These are phyloP conservation scores for Calonectria fujianensis DNA, from an alignment of 2,329 filamentous ascomycete species.

Conservation along the genomic window DNA sequence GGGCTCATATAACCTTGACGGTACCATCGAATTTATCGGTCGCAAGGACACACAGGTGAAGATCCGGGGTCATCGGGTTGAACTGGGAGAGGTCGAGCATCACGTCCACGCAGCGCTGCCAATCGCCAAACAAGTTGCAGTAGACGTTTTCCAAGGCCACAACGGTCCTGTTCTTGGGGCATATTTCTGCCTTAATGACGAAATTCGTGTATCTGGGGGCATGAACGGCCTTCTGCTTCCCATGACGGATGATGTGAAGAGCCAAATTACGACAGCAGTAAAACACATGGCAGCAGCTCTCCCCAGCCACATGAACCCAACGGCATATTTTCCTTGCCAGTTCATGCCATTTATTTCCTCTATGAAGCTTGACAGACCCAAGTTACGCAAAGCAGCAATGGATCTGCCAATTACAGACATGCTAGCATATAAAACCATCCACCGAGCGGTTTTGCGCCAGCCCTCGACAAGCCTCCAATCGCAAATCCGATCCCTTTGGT, in stretches of 20 bases:
- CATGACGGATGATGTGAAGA: not conserved
- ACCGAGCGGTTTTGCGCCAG: not conserved
- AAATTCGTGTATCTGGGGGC: not conserved
- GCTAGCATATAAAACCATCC: not conserved
- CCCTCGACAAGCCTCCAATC: not conserved
- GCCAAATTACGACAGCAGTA: not conserved
- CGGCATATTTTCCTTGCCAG: not conserved
- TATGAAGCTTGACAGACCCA: not conserved
- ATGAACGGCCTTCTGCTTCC: not conserved
- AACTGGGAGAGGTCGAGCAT: constrained; percentile 63
- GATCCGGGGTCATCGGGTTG: constrained; percentile 70
- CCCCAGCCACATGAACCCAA: not conserved
- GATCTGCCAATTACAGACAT: not conserved
- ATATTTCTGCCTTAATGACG: not conserved
- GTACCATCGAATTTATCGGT: constrained; percentile 65
- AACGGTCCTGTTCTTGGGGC: not conserved
- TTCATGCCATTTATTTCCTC: not conserved
- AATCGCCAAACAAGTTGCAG: not conserved
- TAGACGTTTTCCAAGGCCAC: not conserved
- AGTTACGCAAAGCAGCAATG: not conserved
- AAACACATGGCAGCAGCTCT: not conserved
- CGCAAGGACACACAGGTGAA: constrained; percentile 64
- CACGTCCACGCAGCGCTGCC: not conserved
- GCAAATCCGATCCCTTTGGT: not conserved
- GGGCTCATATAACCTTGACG: constrained; percentile 63